These are phyloP conservation scores for Sugiyamaella smithiae DNA, from an alignment of 805 yeast genomes.

Conservation along the genomic window DNA sequence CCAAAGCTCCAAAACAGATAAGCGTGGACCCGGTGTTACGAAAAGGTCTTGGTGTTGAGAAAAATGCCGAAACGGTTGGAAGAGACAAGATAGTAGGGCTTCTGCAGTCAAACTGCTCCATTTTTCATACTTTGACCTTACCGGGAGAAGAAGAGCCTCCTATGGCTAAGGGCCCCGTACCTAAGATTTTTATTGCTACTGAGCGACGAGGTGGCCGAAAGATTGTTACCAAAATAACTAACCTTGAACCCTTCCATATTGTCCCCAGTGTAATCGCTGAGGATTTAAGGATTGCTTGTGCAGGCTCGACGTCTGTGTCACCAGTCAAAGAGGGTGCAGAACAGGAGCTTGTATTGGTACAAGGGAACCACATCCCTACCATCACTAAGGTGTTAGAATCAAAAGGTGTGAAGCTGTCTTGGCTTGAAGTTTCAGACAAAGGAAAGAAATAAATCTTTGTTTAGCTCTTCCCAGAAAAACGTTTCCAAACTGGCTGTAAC, in stretches of 20 bases:
- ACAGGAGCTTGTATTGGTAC: constrained; percentile 73
- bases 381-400: constrained; percentile 57
- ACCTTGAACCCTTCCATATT: constrained; percentile 65
- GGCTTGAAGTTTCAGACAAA: constrained; percentile 42
- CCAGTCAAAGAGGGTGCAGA: constrained; percentile 46
- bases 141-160: constrained; percentile 43
- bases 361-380: constrained; percentile 78
- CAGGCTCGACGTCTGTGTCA: constrained; percentile 75
- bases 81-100: constrained; percentile 38
- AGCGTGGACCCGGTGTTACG: constrained; percentile 53
- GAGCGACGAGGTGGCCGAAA: constrained; percentile 82
- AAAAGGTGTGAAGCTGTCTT: constrained; percentile 60
- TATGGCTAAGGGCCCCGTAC: constrained; percentile 63
- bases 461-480: background rate
- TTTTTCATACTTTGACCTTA: constrained; percentile 46
- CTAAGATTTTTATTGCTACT: constrained; percentile 62
- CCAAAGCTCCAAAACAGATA: constrained; percentile 52
- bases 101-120: constrained; percentile 46
- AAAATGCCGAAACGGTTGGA: constrained; percentile 29
- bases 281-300: constrained; percentile 72
- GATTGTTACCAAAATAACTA: constrained; percentile 66
- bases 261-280: constrained; percentile 64
- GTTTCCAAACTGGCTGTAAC: background rate
- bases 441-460: constrained; percentile 47
- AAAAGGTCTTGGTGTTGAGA: constrained; percentile 41